These are phyloP conservation scores for Fraxinus nigra DNA, from an alignment of 305 asterid species.

Conservation along the genomic window DNA sequence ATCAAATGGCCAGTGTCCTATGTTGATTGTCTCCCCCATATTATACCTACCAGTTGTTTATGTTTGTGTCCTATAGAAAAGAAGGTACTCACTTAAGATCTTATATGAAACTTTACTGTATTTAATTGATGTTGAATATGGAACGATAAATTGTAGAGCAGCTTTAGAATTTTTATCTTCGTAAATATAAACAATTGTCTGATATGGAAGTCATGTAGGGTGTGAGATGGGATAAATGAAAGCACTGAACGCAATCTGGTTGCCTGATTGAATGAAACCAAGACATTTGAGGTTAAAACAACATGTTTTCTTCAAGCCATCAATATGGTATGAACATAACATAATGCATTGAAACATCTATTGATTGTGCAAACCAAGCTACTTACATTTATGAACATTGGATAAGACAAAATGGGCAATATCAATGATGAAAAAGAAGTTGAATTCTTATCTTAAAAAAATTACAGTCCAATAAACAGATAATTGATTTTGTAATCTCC, in stretches of 20 bases:
- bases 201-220: conserved; percentile 48
- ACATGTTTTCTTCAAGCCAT: conserved; percentile 48
- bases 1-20: conserved; percentile 51
- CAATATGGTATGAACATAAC: conserved; percentile 32
- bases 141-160: neutral
- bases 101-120: neutral
- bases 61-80: conserved; percentile 38
- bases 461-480: conserved; percentile 75
- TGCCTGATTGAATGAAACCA: conserved; percentile 64
- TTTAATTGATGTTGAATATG: neutral
- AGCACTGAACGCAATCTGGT: conserved; percentile 63
- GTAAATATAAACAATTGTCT: conserved; percentile 48
- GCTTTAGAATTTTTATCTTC: conserved; percentile 30
- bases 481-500: conserved; percentile 61
- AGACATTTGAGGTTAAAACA: conserved; percentile 72
- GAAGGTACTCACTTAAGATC: no score
- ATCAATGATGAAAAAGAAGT: neutral
- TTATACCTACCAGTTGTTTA: conserved; percentile 61
- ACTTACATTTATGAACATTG: neutral
- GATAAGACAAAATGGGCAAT: neutral
- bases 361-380: neutral
- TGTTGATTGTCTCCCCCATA: conserved; percentile 42
- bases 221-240: conserved; percentile 58
- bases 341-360: neutral
- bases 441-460: neutral